Base-by-base conservation (phyloP, 495 filamentous ascomycete species). In the Trichocladium antarcticum region DNA sequence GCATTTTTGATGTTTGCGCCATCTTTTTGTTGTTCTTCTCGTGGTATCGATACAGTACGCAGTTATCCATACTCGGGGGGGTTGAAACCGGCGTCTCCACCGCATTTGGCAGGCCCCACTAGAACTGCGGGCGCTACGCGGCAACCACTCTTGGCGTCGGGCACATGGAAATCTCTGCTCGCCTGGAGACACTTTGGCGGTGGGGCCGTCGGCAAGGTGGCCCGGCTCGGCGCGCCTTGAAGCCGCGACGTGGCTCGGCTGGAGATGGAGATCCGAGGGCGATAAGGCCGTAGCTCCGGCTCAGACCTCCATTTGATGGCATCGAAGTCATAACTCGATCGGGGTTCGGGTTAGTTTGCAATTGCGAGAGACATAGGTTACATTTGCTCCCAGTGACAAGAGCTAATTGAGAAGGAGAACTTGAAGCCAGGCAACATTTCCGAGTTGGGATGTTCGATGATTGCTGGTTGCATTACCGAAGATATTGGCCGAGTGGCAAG, bases 231-330 rank as follows among this genome's bases (percentile, higher is more conserved):
- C 50, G 50, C n/a, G n/a, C n/a, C n/a, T n/a, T n/a, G n/a, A n/a
- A 32, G 4, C 12, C 31, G 16, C 28, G 21, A 41, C 31, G 20
- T 47, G 19, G 49, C 54, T 64, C 61, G 61, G 61, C 45, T 42
- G 42, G 42, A 53, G 36, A 44, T 63, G 60, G 62, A 63, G 58
- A 61, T 65, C 45, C 62, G 62, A 65, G 50, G 62, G 62, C 58
- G 62, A 61, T 65, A 65, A 51, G 43, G 16, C 40, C 36, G 39
- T 57, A 59, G 38, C 61, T 63, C 58, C 58, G 61, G 19, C 15
- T 15, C 29, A n/a, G n/a, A 2, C 17, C 19, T n/a, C n/a, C n/a
- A n/a, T n/a, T n/a, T n/a, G n/a, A n/a, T n/a, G n/a, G n/a, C n/a
- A n/a, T n/a, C n/a, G n/a, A n/a, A n/a, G n/a, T n/a, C n/a, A n/a